Percentiles rank a stretch among this genome's conserved stretches.
These are phyloP conservation scores for Arxiozyma telluris DNA, from an alignment of 1,139 yeast species.

Conservation along the genomic window DNA sequence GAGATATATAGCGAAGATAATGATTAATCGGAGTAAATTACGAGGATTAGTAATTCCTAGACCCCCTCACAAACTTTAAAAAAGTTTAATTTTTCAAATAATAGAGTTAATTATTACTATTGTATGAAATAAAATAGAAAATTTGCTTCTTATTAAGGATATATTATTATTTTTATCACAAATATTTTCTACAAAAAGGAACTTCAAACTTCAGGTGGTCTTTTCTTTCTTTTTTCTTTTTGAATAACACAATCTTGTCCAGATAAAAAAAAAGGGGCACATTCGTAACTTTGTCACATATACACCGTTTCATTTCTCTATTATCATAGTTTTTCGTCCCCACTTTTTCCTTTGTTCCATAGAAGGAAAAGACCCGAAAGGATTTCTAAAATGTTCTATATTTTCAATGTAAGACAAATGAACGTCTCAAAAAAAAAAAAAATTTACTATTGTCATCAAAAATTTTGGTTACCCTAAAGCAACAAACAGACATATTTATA, in stretches of 20 bases:
- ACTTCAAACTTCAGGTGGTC: too few relatives aligned
- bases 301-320: too few relatives aligned
- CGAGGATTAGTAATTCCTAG: not conserved
- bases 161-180: too few relatives aligned
- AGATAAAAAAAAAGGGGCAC: too few relatives aligned
- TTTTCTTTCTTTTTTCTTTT: too few relatives aligned
- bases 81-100: not conserved
- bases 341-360: not conserved
- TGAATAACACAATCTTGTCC: too few relatives aligned
- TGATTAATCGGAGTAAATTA: not conserved
- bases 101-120: not conserved
- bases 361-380: not conserved
- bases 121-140: not conserved
- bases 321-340: too few relatives aligned
- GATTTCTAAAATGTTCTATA: not conserved
- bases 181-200: too few relatives aligned
- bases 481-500: too few relatives aligned
- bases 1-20: not conserved
- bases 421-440: not conserved
- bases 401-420: not conserved
- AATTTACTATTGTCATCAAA: not conserved
- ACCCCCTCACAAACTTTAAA: not conserved
- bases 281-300: too few relatives aligned
- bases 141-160: not conserved
- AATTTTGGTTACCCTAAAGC: not conserved